Evolutionary conservation across 75 land plant genomes (phyloP), one percentile per base, ranked within the genome.

Genomic region (Cunninghamia lanceolata): DNA sequence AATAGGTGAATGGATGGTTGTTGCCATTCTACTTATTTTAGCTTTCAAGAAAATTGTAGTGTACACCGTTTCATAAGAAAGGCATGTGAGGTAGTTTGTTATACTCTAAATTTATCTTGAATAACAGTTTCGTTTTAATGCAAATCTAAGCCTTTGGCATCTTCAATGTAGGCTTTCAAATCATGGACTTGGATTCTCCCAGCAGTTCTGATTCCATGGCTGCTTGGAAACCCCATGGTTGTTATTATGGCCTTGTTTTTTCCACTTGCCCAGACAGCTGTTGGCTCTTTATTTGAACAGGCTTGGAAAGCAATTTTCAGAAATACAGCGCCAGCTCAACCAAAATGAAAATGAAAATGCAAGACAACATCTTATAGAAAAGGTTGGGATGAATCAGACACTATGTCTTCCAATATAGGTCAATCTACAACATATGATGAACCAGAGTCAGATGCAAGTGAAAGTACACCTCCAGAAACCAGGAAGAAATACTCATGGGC

Each of bases 171-270:
- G 84, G 84, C 40, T 53, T 4, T 83, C 34, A 83, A 66, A 52
- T 52, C 84, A 53, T 83, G 30, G 63, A 83, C 36, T 52, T 83
- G 84, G 84, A 50, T 83, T 83, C 34, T 83, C 11, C 84, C 84
- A 83, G 84, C 84, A 83, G 84, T 83, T 45, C 84, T 83, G 56
- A 50, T 83, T 47, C 84, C 84, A 50, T 53, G 45, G 53, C 30
- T 83, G 39, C 35, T 83, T 52, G 84, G 84, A 83, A 83, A 83
- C 47, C 84, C 84, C 36, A 52, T 53, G 84, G 84, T 25, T 17
- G 21, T 83, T 83, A 46, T 53, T 17, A 83, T 83, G 84, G 84
- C 84, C 84, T 53, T 83, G 38, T 35, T 83, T 53, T 35, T 52
- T 52, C 84, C 84, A 15, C 50, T 83, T 17, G 84, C 84, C 63